phyloP scores from a whole-genome alignment of 148 eudicot species.

The Vaccinium myrtillus region DNA sequence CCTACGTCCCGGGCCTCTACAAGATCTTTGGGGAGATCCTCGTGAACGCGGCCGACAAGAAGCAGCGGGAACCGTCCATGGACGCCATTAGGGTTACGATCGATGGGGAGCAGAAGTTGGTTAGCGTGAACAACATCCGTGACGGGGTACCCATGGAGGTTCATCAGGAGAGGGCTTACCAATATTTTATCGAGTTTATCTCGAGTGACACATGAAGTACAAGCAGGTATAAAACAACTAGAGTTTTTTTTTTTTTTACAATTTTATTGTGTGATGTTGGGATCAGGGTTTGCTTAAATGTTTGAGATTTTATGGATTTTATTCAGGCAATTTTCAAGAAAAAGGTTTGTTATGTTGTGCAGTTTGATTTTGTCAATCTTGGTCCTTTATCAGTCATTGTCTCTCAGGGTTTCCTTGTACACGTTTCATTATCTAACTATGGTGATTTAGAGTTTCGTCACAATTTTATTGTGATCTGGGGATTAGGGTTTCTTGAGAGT shows the following conservation, averaged over 20 bases:
- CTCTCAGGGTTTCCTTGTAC: too few relatives aligned
- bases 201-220: conserved; percentile 75
- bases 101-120: conserved; percentile 42
- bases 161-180: conserved; percentile 77
- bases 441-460: too few relatives aligned
- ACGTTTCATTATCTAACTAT: too few relatives aligned
- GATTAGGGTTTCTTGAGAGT: too few relatives aligned
- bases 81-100: conserved; percentile 61
- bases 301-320: too few relatives aligned
- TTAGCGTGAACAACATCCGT: conserved; percentile 73
- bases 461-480: too few relatives aligned
- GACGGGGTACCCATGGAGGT: conserved; percentile 92
- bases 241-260: too few relatives aligned
- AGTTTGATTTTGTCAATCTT: too few relatives aligned
- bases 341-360: too few relatives aligned
- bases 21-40: conserved; percentile 94
- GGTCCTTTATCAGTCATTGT: too few relatives aligned
- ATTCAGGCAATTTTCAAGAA: too few relatives aligned
- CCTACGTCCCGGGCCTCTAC: conserved; percentile 87
- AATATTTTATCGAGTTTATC: conserved; percentile 88
- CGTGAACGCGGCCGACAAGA: conserved; percentile 89
- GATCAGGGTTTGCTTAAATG: not conserved
- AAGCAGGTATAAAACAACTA: conserved; percentile 56
- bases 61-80: conserved; percentile 85
- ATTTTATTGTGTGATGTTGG: not conserved